Evolutionary conservation across 352 stramenopile genomes (phyloP).

Genomic region (Phytophthora citrophthora): DNA sequence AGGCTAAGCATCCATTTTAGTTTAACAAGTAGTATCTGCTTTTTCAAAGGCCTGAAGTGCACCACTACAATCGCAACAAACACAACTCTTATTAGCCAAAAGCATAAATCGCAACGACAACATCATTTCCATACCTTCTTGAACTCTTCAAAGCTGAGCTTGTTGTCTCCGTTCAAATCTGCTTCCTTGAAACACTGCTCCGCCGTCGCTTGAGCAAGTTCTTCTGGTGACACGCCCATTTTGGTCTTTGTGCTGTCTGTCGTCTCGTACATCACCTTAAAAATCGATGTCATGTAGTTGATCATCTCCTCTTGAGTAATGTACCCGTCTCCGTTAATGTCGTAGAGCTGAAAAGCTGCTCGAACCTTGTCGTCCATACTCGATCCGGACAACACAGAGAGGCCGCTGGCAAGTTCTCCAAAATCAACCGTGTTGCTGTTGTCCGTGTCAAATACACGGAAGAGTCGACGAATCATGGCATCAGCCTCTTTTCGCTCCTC

Average conservation of each 20-base stretch:
- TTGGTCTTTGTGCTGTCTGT: conserved; percentile 78
- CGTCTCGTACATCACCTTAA: conserved; percentile 91
- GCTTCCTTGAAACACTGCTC: conserved; percentile 88
- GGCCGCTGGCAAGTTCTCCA: conserved; percentile 81
- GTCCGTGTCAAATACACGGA: conserved; percentile 85
- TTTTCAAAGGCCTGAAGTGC: conserved; percentile 43
- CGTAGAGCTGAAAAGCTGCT: conserved; percentile 86
- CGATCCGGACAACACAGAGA: conserved; percentile 86
- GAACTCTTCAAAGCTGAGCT: conserved; percentile 90
- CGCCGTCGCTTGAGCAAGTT: conserved; percentile 81
- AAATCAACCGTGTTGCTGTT: conserved; percentile 90
- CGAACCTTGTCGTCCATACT: conserved; percentile 89
- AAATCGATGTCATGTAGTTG: conserved; percentile 90
- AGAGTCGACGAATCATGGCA: conserved; percentile 81
- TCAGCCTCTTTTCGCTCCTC: conserved; percentile 83
- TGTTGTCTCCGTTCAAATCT: conserved; percentile 84
- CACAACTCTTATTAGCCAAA: conserved; percentile 20
- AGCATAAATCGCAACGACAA: conserved; percentile 4
- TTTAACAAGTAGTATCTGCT: conserved; percentile 19
- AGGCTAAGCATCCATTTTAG: conserved; percentile 10
- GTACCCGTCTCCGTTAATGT: conserved; percentile 86
- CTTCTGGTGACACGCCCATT: conserved; percentile 76
- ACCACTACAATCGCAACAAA: conserved; percentile 37
- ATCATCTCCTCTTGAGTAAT: conserved; percentile 90
- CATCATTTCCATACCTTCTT: conserved; percentile 69